Conservation (phyloP, 2,329 filamentous ascomycete genomes). For the Microdochium trichocladiopsis region DNA sequence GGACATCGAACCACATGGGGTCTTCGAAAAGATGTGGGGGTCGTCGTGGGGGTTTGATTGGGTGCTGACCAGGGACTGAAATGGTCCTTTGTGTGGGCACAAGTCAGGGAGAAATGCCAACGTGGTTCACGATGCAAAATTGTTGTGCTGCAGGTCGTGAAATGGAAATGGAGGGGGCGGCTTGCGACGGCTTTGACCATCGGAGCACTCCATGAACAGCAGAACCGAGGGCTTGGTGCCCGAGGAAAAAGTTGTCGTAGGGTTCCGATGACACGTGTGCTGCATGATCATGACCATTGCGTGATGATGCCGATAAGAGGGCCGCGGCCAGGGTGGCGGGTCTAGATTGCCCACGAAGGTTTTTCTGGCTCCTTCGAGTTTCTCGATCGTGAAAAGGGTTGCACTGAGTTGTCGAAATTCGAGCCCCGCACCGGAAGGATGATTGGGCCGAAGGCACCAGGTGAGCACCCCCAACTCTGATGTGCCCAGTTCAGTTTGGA, state of each 20-base stretch:
- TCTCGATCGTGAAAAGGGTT: neutral
- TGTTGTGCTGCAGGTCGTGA: neutral
- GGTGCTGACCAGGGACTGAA: neutral
- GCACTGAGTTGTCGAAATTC: neutral
- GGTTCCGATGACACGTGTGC: neutral
- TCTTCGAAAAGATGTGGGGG: neutral
- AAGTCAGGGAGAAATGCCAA: neutral
- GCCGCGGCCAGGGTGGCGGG: neutral
- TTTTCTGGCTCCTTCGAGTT: neutral
- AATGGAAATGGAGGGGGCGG: neutral
- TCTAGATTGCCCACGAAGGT: neutral
- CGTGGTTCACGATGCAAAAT: neutral
- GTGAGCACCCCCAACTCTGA: neutral
- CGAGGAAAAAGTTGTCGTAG: neutral
- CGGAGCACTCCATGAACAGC: neutral
- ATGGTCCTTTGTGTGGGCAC: neutral
- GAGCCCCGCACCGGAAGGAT: neutral
- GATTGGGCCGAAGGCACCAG: neutral
- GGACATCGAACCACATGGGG: neutral
- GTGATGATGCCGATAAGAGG: neutral
- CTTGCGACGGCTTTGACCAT: neutral
- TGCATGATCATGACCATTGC: neutral
- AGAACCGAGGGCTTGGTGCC: neutral
- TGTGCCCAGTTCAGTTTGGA: slow-evolving; percentile 19
- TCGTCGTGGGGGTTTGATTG: neutral